phyloP scores from a whole-genome alignment of 2,329 filamentous ascomycete species.

The Fonsecaea monophora region DNA sequence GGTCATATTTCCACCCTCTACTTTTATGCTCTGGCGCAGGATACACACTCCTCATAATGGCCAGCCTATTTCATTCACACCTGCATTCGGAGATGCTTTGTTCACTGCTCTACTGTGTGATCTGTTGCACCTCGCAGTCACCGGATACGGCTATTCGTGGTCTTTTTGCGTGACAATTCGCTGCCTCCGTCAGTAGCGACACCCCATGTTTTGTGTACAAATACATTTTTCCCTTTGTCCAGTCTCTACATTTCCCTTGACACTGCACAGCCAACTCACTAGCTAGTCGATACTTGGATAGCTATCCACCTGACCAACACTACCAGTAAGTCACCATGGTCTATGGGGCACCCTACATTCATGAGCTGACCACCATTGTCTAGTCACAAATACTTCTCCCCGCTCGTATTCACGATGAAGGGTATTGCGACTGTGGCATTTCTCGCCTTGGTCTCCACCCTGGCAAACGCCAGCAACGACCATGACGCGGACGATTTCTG shows the following conservation, averaged over 20 bases:
- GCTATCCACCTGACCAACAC: neutral
- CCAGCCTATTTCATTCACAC: neutral
- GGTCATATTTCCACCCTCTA: neutral
- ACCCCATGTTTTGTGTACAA: neutral
- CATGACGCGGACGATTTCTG: slow-evolving; percentile 4
- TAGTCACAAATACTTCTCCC: neutral
- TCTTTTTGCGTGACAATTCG: neutral
- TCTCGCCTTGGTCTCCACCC: neutral
- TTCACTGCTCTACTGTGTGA: neutral
- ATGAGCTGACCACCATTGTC: neutral
- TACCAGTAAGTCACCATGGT: neutral
- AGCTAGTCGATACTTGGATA: neutral
- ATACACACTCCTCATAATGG: neutral
- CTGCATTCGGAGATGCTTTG: neutral
- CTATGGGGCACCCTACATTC: neutral
- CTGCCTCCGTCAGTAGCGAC: neutral
- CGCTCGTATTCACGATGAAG: neutral
- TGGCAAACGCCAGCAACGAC: neutral
- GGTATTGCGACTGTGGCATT: neutral
- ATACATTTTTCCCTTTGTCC: neutral
- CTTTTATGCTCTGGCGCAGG: neutral
- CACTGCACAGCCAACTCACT: neutral
- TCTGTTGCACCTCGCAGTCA: neutral
- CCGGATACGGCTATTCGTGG: neutral
- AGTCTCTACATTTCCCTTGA: neutral